Conservation (phyloP, 768 basidiomycete species). For the Cyclocybe cylindracea region DNA sequence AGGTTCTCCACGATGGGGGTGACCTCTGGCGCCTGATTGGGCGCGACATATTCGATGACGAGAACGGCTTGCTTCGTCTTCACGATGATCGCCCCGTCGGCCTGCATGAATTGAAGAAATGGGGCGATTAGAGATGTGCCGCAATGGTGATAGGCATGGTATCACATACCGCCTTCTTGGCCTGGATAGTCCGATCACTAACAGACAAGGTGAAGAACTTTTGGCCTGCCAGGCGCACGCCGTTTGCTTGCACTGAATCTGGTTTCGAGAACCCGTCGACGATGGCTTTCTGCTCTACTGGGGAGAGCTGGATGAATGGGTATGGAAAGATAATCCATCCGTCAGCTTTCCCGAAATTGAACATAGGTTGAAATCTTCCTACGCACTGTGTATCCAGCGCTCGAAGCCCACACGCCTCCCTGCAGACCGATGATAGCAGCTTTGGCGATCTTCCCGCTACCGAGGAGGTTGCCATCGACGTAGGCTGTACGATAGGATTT, state of each 20-base stretch:
- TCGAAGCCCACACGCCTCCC: conserved; percentile 79
- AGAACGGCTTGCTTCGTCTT: conserved; percentile 88
- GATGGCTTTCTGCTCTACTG: conserved; percentile 64
- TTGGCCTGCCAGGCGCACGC: conserved; percentile 62
- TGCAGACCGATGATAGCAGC: conserved; percentile 76
- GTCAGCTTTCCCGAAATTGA: too few relatives aligned
- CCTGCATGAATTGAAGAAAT: conserved; percentile 39
- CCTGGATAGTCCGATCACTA: conserved; percentile 56
- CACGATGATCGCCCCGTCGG: conserved; percentile 71
- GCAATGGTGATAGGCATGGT: neutral
- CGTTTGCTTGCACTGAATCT: conserved; percentile 46
- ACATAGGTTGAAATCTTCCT: neutral
- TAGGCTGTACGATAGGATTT: conserved; percentile 52
- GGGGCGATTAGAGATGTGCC: neutral
- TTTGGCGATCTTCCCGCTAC: conserved; percentile 66
- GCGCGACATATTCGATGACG: conserved; percentile 71
- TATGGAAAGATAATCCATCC: neutral
- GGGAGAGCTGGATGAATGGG: conserved; percentile 47
- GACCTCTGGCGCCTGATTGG: conserved; percentile 65
- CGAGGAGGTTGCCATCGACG: conserved; percentile 81
- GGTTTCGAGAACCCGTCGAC: conserved; percentile 46
- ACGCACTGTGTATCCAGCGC: conserved; percentile 59
- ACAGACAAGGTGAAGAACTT: conserved; percentile 76
- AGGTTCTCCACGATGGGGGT: conserved; percentile 65
- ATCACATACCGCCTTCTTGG: conserved; percentile 71